phyloP scores from a whole-genome alignment of 345 rosid species.

The Lepidium sativum region DNA sequence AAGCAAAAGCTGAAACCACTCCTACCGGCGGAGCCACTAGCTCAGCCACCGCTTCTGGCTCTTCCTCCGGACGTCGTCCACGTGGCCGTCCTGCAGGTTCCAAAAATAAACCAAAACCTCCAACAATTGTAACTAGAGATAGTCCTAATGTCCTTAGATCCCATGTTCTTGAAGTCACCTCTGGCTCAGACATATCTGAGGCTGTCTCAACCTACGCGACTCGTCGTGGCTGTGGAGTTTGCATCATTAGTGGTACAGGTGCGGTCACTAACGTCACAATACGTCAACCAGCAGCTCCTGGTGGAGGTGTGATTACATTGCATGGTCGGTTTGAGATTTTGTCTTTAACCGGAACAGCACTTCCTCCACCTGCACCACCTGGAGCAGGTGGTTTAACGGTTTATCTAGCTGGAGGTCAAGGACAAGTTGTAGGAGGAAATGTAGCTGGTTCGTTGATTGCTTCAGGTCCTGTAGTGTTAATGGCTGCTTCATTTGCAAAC shows the following conservation, averaged over 20 bases:
- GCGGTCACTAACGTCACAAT: conserved; percentile 55
- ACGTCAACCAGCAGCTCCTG: conserved; percentile 44
- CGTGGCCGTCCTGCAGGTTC: conserved; percentile 76
- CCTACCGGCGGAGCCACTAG: conserved; percentile 21
- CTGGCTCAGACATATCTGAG: conserved; percentile 52
- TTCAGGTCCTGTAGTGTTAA: conserved; percentile 58
- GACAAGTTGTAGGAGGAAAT: conserved; percentile 65
- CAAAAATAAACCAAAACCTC: conserved; percentile 65
- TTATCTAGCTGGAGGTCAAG: conserved; percentile 66
- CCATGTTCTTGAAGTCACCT: conserved; percentile 52
- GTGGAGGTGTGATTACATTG: conserved; percentile 55
- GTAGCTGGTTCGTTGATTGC: conserved; percentile 65
- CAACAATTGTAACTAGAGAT: conserved; percentile 54
- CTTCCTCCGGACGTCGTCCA: conserved; percentile 44
- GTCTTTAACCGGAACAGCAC: conserved; percentile 55
- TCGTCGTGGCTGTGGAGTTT: conserved; percentile 60
- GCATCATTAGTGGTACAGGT: conserved; percentile 53
- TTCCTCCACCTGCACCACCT: conserved; percentile 69
- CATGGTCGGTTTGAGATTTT: conserved; percentile 69
- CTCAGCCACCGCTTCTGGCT: conserved; percentile 26
- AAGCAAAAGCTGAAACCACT: conserved; percentile 24
- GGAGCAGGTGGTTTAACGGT: conserved; percentile 60
- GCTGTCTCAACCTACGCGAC: conserved; percentile 45
- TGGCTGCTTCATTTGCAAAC: conserved; percentile 65
- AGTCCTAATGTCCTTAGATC: conserved; percentile 60